Evolutionary conservation across 768 basidiomycete genomes (phyloP), one percentile per base, ranked within the genome.

Genomic region (Kwoniella shandongensis): DNA sequence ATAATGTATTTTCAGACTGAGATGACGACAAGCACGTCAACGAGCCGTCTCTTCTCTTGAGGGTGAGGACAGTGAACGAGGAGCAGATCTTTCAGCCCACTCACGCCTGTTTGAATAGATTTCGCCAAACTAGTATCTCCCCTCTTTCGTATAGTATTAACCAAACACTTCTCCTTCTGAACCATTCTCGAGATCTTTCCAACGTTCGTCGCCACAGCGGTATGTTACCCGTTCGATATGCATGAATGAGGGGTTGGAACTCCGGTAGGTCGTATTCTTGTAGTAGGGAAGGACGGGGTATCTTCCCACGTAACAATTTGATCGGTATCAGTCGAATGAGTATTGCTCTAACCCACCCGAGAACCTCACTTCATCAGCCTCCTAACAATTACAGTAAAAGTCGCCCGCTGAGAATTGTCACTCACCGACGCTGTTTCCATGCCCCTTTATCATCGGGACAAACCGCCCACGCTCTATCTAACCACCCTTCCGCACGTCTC

Each of bases 61-160:
- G n/a, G n/a, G n/a, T n/a, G n/a, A n/a, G n/a, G n/a, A n/a, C n/a
- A n/a, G n/a, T n/a, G n/a, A n/a, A n/a, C n/a, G n/a, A n/a, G n/a
- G n/a, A n/a, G n/a, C n/a, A n/a, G n/a, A n/a, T n/a, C n/a, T n/a
- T n/a, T n/a, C n/a, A 47, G 8, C 18, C 4, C 18, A 55, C 65
- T 64, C 41, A 66, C 65, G 57, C 38, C 25, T 46, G 8, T 17
- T 46, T 41, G 22, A 73, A 63, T 3, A 73, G 51, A 47, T 68
- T 73, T 38, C 72, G 44, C 69, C 69, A 70, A 4, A 73, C 61
- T 32, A 73, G 47, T 11, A 69, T 68, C 54, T 73, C 72, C 11
- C 72, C 72, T 20, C 72, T 36, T 45, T 73, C 72, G 41, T 52
- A 69, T 23, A 73, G 46, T 8, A 73, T 61, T 56, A 73, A 54